Conservation (phyloP, 306 rosid species). For the Senna siamea region DNA sequence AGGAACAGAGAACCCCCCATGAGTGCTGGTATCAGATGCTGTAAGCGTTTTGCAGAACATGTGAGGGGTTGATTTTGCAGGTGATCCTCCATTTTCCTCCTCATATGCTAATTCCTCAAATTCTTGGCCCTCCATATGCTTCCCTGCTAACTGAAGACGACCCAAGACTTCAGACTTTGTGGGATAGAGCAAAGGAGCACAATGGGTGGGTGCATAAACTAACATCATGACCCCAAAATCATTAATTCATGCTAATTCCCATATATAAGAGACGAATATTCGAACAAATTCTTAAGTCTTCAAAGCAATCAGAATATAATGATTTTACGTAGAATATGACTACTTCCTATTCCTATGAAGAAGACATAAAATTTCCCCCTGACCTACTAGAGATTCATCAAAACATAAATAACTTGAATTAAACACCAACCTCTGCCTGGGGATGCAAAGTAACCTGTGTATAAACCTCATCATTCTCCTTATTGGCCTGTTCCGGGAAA, state of each 20-base stretch:
- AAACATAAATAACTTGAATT: conserved; percentile 28
- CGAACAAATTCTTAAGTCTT: conserved; percentile 26
- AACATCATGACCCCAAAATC: conserved; percentile 13
- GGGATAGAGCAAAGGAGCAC: conserved; percentile 5
- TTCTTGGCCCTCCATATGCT: conserved; percentile 63
- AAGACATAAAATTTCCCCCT: conserved; percentile 13
- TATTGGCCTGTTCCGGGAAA: conserved; percentile 69
- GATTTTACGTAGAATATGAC: conserved; percentile 15
- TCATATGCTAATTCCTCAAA: conserved; percentile 64
- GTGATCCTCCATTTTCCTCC: conserved; percentile 70
- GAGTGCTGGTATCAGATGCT: conserved; percentile 96
- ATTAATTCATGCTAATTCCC: conserved; percentile 19
- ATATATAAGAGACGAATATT: conserved; percentile 25
- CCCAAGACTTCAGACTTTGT: conserved; percentile 32
- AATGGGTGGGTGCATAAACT: conserved; percentile 19
- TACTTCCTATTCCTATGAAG: conserved; percentile 15
- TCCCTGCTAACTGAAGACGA: conserved; percentile 60
- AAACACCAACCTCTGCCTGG: conserved; percentile 70
- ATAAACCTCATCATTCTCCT: conserved; percentile 97
- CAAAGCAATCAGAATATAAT: conserved; percentile 33
- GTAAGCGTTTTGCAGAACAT: conserved; percentile 99
- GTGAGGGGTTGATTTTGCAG: conserved; percentile 87
- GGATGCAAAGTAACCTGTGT: conserved; percentile 87
- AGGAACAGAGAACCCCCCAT: conserved; percentile 97
- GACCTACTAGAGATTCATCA: conserved; percentile 32